Conservation (phyloP, 2,329 filamentous ascomycete species). For the Neobulgaria alba region DNA sequence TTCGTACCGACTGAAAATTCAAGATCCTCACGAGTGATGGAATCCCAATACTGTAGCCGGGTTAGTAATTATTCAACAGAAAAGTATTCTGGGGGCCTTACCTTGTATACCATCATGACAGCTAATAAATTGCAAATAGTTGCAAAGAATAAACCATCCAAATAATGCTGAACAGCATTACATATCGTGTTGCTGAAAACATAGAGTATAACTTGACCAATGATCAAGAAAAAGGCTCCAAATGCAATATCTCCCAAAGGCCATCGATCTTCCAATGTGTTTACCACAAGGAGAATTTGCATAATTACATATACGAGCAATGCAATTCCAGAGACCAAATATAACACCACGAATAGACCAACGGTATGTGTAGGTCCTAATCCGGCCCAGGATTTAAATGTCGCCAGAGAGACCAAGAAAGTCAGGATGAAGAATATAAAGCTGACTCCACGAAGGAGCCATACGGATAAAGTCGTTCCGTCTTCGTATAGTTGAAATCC, state of each 20-base stretch:
- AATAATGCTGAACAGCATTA: constrained; percentile 75
- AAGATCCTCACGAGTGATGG: constrained; percentile 94
- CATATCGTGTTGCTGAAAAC: constrained; percentile 83
- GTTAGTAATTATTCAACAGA: constrained; percentile 5
- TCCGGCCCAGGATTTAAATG: constrained; percentile 87
- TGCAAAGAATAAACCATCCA: constrained; percentile 90
- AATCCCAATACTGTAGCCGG: constrained; percentile 80
- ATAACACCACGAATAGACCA: constrained; percentile 84
- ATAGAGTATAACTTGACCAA: constrained; percentile 88
- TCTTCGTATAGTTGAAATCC: constrained; percentile 98
- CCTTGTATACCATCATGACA: constrained; percentile 99
- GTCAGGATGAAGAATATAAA: constrained; percentile 76
- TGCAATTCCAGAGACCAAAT: constrained; percentile 82
- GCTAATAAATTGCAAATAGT: constrained; percentile 88
- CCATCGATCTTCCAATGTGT: constrained; percentile 92
- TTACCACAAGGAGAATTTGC: constrained; percentile 80
- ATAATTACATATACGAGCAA: constrained; percentile 77
- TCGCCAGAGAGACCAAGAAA: constrained; percentile 80
- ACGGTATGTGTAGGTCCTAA: constrained; percentile 77
- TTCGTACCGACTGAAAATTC: constrained; percentile 95
- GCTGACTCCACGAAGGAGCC: constrained; percentile 77
- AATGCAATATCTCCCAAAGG: constrained; percentile 87
- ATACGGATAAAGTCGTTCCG: constrained; percentile 85
- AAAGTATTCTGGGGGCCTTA: constrained; percentile 29
- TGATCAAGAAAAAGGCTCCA: constrained; percentile 82